Base-by-base conservation (phyloP, 2,329 filamentous ascomycete species). In the Xylaria multiplex region DNA sequence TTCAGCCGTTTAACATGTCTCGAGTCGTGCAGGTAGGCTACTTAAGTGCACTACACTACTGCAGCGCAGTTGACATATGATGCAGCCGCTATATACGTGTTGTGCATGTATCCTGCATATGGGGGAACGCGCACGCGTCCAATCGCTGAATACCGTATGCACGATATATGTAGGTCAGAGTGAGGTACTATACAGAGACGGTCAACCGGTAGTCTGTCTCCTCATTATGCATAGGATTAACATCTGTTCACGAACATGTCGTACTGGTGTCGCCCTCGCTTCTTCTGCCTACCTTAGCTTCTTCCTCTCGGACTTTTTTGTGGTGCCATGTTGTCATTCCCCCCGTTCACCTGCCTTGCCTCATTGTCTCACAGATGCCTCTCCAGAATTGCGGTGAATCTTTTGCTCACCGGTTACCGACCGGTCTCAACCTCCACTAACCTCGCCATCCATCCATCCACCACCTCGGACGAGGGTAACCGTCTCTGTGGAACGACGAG, bases 331-430 rank as follows among this genome's bases (percentile, higher is more conserved):
- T 42, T 43, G 45, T 24, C 14, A 24, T 62, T 64, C n/a, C 13
- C 56, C 35, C 35, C 11, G 30, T 3, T 11, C 35, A 19, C 32
- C 48, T 58, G 22, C 24, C 35, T 54, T 13, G 35, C 50, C 37
- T 52, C 46, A 19, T 27, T 49, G 63, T 65, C 56, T 54, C 32
- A 62, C 46, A 19, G 35, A 42, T 7, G 37, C 48, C 49, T 40
- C 24, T 42, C n/a, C n/a, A 24, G 16, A 24, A 56, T 46, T 52
- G 52, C 40, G 46, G 40, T 45, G 14, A 54, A 54, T 59, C 54
- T 59, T 27, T 53, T 53, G 64, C 24, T 59, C 54, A 62, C 64
- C 59, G 64, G 59, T 53, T 53, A 59, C 24, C 55, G 48, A 62
- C 64, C 59, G 64, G 59, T 59, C 53, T 66, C 30, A 27, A 65